Conservation (phyloP, 805 yeast genomes). For the Scheffersomyces coipomensis region DNA sequence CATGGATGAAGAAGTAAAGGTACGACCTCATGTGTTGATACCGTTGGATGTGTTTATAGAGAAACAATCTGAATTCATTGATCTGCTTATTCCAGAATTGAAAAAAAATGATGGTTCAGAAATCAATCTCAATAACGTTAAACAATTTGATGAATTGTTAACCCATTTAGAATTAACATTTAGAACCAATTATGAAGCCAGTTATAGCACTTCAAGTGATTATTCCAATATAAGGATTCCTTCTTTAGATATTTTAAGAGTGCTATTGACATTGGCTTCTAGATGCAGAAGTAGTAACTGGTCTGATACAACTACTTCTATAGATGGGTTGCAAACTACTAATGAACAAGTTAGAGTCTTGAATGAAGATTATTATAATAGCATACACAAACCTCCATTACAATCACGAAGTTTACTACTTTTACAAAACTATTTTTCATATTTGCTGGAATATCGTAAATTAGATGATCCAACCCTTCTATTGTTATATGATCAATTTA, state of each 20-base stretch:
- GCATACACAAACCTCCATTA: conserved; percentile 17
- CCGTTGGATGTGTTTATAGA: conserved; percentile 3
- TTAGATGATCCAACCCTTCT: conserved; percentile 4
- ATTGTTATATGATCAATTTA: neutral
- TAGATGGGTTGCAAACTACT: conserved; percentile 19
- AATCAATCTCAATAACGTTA: conserved; percentile 23
- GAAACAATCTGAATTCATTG: conserved; percentile 3
- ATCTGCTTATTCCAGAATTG: conserved; percentile 8
- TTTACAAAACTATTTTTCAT: conserved; percentile 5
- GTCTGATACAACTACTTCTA: conserved; percentile 14
- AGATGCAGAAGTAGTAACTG: conserved; percentile 25
- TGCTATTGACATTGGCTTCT: conserved; percentile 31
- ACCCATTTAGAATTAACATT: conserved; percentile 20
- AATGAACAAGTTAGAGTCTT: conserved; percentile 18
- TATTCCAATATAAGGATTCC: conserved; percentile 15
- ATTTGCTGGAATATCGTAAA: conserved; percentile 1
- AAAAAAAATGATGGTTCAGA: conserved; percentile 1
- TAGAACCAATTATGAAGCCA: conserved; percentile 2
- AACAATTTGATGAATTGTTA: conserved; percentile 27
- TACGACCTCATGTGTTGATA: conserved; percentile 2
- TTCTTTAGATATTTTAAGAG: conserved; percentile 21
- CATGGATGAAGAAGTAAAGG: neutral
- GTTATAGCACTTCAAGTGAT: neutral
- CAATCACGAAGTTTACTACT: conserved; percentile 15
- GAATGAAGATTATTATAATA: conserved; percentile 16